Conservation (phyloP, 1,284 basidiomycete species). For the Coniferiporia weirii region DNA sequence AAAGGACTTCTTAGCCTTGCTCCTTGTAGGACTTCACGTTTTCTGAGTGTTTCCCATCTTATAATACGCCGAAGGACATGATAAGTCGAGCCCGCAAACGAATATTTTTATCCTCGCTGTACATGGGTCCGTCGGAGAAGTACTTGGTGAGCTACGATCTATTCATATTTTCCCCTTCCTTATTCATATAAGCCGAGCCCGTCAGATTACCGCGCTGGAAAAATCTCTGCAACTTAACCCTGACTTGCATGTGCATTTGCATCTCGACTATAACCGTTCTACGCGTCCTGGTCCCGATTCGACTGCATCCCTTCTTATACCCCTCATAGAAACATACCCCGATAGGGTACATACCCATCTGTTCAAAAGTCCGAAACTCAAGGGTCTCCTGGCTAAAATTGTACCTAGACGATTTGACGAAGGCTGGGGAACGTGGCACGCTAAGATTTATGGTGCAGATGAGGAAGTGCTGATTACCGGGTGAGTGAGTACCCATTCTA, state of each 20-base stretch:
- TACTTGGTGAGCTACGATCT: conserved; percentile 49
- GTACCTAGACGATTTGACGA: conserved; percentile 95
- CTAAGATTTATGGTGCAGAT: conserved; percentile 93
- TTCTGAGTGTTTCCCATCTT: not conserved
- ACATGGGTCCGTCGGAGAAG: conserved; percentile 68
- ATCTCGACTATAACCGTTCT: conserved; percentile 87
- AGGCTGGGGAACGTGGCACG: conserved; percentile 98
- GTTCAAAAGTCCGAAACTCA: conserved; percentile 83
- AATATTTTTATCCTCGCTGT: conserved; percentile 84
- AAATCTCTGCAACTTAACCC: conserved; percentile 56
- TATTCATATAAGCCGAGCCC: not conserved
- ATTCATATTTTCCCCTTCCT: not conserved
- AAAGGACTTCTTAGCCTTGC: conserved; percentile 12
- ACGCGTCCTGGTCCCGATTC: conserved; percentile 79
- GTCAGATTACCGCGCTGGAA: conserved; percentile 64
- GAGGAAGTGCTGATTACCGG: conserved; percentile 91
- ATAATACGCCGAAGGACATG: conserved; percentile 49
- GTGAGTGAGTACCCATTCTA: conserved; percentile 43
- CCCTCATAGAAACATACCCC: conserved; percentile 69
- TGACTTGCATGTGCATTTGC: conserved; percentile 64
- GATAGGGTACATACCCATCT: conserved; percentile 73
- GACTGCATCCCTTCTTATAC: conserved; percentile 69
- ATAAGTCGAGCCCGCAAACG: conserved; percentile 66
- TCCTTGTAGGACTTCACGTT: conserved; percentile 15
- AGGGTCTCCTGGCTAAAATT: conserved; percentile 66